phyloP scores from a whole-genome alignment of 805 yeast species.

The Candida krabiensis region DNA sequence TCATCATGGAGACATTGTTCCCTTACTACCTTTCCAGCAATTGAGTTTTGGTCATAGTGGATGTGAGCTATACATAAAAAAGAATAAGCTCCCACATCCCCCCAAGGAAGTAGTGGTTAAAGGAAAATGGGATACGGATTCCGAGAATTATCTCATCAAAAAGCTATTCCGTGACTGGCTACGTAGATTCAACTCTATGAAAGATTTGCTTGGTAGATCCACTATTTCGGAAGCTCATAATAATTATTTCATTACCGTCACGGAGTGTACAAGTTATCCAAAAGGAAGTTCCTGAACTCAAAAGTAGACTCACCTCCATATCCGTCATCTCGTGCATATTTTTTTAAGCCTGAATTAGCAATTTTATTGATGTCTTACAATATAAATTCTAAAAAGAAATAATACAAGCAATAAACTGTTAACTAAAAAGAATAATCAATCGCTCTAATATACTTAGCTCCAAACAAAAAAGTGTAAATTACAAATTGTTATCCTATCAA shows the following conservation, averaged over 20 bases:
- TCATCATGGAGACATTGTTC: constrained; percentile 59
- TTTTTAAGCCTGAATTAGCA: no score
- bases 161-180: constrained; percentile 1
- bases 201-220: constrained; percentile 1
- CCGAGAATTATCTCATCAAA: constrained; percentile 3
- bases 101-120: constrained; percentile 11
- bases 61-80: constrained; percentile 45
- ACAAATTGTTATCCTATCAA: no score
- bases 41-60: constrained; percentile 46
- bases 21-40: constrained; percentile 55
- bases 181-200: constrained; percentile 2
- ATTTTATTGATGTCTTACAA: no score
- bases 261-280: neutral
- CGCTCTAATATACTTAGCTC: no score
- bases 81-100: constrained; percentile 38
- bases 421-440: no score
- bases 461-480: neutral
- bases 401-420: no score
- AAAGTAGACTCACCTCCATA: neutral
- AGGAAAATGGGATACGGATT: constrained; percentile 16
- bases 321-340: no score
- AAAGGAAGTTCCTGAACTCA: neutral
- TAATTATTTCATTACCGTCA: constrained; percentile 7
- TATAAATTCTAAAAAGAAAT: no score
- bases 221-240: constrained; percentile 11